phyloP scores from a whole-genome alignment of 2,329 filamentous ascomycete genomes.

The Exophiala sp. region DNA sequence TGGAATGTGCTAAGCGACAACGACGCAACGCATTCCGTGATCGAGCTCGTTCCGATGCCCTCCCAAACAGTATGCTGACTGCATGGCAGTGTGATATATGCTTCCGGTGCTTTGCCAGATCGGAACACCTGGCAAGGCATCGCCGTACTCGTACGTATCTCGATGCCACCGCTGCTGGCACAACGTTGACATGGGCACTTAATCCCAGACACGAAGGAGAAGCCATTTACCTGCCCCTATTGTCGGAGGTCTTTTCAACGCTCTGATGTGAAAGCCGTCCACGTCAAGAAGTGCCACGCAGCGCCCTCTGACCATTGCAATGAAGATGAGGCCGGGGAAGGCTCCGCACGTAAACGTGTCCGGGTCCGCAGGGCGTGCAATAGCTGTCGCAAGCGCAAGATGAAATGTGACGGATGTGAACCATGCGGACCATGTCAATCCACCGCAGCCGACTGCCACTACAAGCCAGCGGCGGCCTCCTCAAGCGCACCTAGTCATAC shows the following conservation, averaged over 20 bases:
- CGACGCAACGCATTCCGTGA: too few species aligned
- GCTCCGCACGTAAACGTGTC: conserved; percentile 18
- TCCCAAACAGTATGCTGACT: not conserved
- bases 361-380: conserved; percentile 29
- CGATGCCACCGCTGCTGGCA: not conserved
- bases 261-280: conserved; percentile 11
- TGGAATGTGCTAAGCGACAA: not conserved
- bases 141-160: conserved; percentile 4
- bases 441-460: conserved; percentile 2
- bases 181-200: not conserved
- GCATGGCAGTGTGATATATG: conserved; percentile 12
- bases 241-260: conserved; percentile 14
- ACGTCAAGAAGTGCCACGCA: conserved; percentile 12
- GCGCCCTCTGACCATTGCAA: conserved; percentile 1
- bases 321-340: not conserved
- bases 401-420: conserved; percentile 28
- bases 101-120: conserved; percentile 12
- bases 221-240: conserved; percentile 7
- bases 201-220: conserved; percentile 16
- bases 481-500: not conserved
- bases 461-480: not conserved
- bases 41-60: not conserved
- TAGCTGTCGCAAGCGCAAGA: conserved; percentile 28
- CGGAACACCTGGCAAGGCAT: conserved; percentile 15
- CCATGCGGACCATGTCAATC: conserved; percentile 22